phyloP scores from a whole-genome alignment of 768 basidiomycete species.

The Xerocomellus amylosporus region DNA sequence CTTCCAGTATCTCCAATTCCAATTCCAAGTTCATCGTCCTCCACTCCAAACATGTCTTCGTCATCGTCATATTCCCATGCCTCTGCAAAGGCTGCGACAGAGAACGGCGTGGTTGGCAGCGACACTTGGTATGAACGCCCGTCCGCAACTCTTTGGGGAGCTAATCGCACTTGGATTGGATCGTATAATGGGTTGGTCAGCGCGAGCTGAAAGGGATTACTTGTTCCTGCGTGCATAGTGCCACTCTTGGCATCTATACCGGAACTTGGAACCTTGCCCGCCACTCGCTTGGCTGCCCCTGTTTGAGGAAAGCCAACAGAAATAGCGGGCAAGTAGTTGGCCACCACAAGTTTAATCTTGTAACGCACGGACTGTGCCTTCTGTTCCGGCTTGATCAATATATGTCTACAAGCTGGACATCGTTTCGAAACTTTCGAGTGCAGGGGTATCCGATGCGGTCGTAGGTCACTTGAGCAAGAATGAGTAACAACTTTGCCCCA shows the following conservation, averaged over 20 bases:
- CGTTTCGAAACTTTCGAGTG: constrained; percentile 95
- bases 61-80: constrained; percentile 99
- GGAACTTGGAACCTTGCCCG: constrained; percentile 35
- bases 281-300: constrained; percentile 37
- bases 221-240: constrained; percentile 67
- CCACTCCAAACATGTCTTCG: constrained; percentile 69
- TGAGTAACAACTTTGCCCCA: background rate
- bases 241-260: constrained; percentile 37
- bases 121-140: constrained; percentile 64
- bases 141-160: constrained; percentile 59
- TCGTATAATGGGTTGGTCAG: constrained; percentile 96
- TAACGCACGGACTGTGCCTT: constrained; percentile 92
- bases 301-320: constrained; percentile 65
- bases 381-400: constrained; percentile 97
- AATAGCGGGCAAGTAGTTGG: constrained; percentile 90
- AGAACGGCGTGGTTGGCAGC: constrained; percentile 73
- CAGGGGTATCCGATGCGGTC: constrained; percentile 86
- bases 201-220: constrained; percentile 85
- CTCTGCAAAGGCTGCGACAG: constrained; percentile 88
- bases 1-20: constrained; percentile 33
- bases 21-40: constrained; percentile 39
- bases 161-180: constrained; percentile 87
- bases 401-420: constrained; percentile 91
- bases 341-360: constrained; percentile 97
- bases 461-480: constrained; percentile 58